A percentile compares a stretch with the other conserved stretches of the same genome.
Conservation (phyloP, 768 basidiomycete species). For the Russula brevipes region DNA sequence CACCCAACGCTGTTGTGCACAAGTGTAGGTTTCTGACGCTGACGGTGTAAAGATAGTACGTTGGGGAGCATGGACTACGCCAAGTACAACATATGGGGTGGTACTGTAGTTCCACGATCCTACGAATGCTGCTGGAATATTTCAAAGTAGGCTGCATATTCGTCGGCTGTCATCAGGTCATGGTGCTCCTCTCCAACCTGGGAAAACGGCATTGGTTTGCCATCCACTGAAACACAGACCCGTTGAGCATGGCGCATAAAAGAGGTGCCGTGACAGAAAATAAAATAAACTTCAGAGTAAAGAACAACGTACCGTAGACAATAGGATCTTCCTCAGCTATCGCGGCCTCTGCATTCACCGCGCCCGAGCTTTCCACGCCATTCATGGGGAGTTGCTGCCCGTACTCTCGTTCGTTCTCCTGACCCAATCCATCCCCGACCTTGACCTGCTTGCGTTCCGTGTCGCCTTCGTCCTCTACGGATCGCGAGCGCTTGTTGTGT, state of each 20-base stretch:
- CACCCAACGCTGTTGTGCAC: too few species aligned
- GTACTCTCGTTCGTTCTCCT: conserved; percentile 28
- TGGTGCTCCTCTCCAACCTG: conserved; percentile 89
- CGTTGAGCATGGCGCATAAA: background rate
- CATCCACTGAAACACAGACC: conserved; percentile 54
- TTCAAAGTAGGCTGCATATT: conserved; percentile 79
- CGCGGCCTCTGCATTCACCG: conserved; percentile 2
- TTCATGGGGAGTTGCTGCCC: conserved; percentile 23
- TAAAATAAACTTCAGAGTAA: background rate
- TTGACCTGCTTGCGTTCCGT: conserved; percentile 23
- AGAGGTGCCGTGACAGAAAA: too few species aligned
- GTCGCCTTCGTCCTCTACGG: conserved; percentile 41
- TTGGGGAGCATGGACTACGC: background rate
- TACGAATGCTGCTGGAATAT: conserved; percentile 47
- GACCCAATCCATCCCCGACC: conserved; percentile 16
- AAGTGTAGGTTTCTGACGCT: background rate
- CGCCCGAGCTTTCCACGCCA: conserved; percentile 21
- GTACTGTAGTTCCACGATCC: background rate
- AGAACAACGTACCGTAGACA: conserved; percentile 53
- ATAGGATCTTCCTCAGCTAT: conserved; percentile 49
- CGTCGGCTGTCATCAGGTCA: conserved; percentile 89
- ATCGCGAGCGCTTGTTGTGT: conserved; percentile 69
- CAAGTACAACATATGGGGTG: background rate
- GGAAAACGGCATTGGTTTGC: conserved; percentile 64
- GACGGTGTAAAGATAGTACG: conserved; percentile 1